Conservation (phyloP, 2,329 filamentous ascomycete genomes). For the Curvularia sp. region DNA sequence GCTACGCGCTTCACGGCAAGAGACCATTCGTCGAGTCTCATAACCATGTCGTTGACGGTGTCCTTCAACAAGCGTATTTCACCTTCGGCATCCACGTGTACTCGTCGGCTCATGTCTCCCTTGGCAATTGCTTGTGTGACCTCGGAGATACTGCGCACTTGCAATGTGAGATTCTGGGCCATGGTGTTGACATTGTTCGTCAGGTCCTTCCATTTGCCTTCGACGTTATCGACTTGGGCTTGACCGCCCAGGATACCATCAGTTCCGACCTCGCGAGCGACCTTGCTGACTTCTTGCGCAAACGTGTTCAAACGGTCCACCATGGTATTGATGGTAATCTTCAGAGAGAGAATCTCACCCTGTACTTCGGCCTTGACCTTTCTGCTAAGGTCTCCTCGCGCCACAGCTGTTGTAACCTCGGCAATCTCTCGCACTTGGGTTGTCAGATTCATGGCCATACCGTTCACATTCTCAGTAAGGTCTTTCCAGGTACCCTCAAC, state of each 20-base stretch:
- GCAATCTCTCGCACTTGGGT: constrained; percentile 63
- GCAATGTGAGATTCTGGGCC: constrained; percentile 68
- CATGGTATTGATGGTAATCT: constrained; percentile 83
- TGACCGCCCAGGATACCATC: constrained; percentile 70
- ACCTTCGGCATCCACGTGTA: constrained; percentile 92
- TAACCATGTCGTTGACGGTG: constrained; percentile 99
- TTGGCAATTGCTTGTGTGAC: constrained; percentile 95
- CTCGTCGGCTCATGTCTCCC: constrained; percentile 94
- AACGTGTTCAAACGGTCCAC: constrained; percentile 70
- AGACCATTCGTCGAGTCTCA: constrained; percentile 91
- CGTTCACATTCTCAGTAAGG: constrained; percentile 62
- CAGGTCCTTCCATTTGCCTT: constrained; percentile 72
- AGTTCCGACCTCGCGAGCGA: constrained; percentile 69
- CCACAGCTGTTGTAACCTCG: constrained; percentile 61
- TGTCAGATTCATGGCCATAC: constrained; percentile 61
- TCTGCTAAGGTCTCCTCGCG: constrained; percentile 60
- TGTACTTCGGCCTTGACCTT: constrained; percentile 62
- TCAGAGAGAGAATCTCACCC: constrained; percentile 67
- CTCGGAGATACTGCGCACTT: constrained; percentile 89
- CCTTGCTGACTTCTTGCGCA: constrained; percentile 70
- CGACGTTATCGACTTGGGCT: constrained; percentile 69
- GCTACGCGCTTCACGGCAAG: constrained; percentile 95
- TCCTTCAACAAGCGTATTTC: constrained; percentile 94
- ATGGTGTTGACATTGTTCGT: constrained; percentile 74
- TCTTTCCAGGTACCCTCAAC: constrained; percentile 63